Conservation (phyloP, 495 filamentous ascomycete genomes). For the Penicillium lagena region DNA sequence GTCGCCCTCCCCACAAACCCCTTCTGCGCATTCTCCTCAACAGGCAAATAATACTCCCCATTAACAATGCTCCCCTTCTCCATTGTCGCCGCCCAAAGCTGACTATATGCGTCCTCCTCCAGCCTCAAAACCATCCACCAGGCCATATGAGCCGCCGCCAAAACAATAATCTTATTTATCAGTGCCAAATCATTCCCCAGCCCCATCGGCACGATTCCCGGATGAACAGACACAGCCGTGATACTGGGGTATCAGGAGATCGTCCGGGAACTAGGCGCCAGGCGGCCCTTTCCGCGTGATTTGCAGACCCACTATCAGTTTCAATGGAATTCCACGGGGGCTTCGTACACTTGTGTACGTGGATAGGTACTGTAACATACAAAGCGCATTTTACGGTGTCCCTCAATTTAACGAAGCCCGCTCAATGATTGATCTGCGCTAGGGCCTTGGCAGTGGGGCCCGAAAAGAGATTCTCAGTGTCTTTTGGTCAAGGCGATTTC, state of each 20-base stretch:
- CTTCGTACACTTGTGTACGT: no score
- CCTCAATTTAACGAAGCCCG: no score
- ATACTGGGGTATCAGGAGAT: slow-evolving; percentile 43
- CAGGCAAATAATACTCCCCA: slow-evolving; percentile 46
- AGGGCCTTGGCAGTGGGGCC: no score
- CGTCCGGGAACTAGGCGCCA: no score
- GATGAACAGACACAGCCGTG: slow-evolving; percentile 35
- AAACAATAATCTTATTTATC: slow-evolving; percentile 7
- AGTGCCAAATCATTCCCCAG: slow-evolving; percentile 21
- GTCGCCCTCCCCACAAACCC: neutral
- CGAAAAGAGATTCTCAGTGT: no score
- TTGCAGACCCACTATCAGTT: no score
- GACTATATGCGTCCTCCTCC: slow-evolving; percentile 41
- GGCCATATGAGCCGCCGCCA: slow-evolving; percentile 1
- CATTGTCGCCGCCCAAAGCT: slow-evolving; percentile 47
- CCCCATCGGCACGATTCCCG: slow-evolving; percentile 30
- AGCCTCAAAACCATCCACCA: slow-evolving; percentile 4
- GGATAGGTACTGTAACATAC: no score
- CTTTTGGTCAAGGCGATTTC: no score
- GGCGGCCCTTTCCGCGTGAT: no score
- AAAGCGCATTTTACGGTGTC: no score
- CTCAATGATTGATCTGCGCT: no score
- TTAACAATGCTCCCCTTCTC: slow-evolving; percentile 18
- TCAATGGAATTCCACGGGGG: no score
- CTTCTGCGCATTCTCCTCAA: slow-evolving; percentile 20